Evolutionary conservation across 352 stramenopile genomes (phyloP).

Genomic region (Phytophthora litchii): DNA sequence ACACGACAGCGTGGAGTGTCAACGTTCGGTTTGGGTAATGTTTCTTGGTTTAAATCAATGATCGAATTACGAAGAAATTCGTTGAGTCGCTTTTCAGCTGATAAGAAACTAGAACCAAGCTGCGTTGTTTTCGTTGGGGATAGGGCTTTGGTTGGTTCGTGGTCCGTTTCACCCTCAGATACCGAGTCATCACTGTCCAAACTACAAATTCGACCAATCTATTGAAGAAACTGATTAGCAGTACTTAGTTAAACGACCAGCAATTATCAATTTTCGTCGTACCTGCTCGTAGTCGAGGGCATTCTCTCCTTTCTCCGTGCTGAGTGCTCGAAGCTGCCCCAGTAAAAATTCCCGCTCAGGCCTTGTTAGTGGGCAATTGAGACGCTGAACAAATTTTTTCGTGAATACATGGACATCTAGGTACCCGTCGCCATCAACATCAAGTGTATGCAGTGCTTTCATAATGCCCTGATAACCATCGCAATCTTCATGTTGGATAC

Average conservation of each 20-base stretch:
- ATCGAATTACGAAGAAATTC: conserved; percentile 41
- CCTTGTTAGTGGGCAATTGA: conserved; percentile 49
- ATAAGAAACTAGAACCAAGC: conserved; percentile 30
- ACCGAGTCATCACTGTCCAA: conserved; percentile 62
- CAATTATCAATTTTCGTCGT: not conserved
- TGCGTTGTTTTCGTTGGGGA: conserved; percentile 28
- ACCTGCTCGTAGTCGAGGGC: conserved; percentile 64
- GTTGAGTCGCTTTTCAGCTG: conserved; percentile 49
- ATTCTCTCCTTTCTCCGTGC: conserved; percentile 9
- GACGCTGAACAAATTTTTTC: conserved; percentile 42
- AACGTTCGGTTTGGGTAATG: not conserved
- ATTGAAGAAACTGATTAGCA: not conserved
- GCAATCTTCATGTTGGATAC: conserved; percentile 34
- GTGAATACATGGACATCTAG: conserved; percentile 47
- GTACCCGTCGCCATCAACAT: conserved; percentile 42
- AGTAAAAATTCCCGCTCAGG: conserved; percentile 59
- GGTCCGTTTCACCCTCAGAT: conserved; percentile 38
- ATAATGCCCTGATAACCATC: conserved; percentile 54
- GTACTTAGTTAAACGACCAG: not conserved
- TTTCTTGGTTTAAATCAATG: not conserved
- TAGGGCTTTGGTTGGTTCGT: conserved; percentile 5
- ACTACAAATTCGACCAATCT: conserved; percentile 46
- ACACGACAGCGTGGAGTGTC: conserved; percentile 49
- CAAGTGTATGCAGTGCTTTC: conserved; percentile 45
- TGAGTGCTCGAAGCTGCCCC: conserved; percentile 35